Percentiles rank a stretch among this genome's conserved stretches.
These are phyloP conservation scores for Fusarium fracticaudum DNA, from an alignment of 2,329 filamentous ascomycete species.

Conservation along the genomic window DNA sequence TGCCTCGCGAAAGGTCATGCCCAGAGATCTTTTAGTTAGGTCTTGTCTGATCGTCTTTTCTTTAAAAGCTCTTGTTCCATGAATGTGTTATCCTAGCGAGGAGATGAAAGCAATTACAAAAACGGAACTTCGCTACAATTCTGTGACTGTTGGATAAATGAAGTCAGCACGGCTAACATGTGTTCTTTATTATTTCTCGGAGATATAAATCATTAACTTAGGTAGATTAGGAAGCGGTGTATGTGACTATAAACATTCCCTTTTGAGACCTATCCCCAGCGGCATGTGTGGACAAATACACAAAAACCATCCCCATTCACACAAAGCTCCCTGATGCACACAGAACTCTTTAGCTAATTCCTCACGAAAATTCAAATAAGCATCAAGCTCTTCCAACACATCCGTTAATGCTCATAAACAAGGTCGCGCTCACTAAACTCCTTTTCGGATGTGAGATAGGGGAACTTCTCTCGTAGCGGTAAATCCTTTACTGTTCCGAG, in stretches of 20 bases:
- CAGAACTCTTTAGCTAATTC: too few species aligned
- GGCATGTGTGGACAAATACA: not conserved
- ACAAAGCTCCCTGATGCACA: not conserved
- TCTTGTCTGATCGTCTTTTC: not conserved
- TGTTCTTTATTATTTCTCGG: too few species aligned
- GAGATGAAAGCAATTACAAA: not conserved
- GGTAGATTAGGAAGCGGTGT: not conserved
- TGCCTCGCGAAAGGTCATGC: not conserved
- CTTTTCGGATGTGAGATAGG: conserved; percentile 4
- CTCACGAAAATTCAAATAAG: not conserved
- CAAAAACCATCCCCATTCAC: not conserved
- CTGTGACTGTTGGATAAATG: not conserved
- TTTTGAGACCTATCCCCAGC: not conserved
- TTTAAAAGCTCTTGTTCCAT: not conserved
- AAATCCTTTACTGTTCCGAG: conserved; percentile 21
- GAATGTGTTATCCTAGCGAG: not conserved
- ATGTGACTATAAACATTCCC: not conserved
- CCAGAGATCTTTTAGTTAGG: not conserved
- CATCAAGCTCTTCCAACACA: not conserved
- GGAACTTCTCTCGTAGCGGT: conserved; percentile 26
- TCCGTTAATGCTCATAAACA: not conserved
- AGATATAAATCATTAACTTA: not conserved
- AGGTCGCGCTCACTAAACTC: not conserved
- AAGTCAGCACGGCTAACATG: not conserved
- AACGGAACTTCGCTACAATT: not conserved